These are phyloP conservation scores for Umbelopsis sp. DNA, from an alignment of 192 early-diverging fungal genomes.

Conservation along the genomic window DNA sequence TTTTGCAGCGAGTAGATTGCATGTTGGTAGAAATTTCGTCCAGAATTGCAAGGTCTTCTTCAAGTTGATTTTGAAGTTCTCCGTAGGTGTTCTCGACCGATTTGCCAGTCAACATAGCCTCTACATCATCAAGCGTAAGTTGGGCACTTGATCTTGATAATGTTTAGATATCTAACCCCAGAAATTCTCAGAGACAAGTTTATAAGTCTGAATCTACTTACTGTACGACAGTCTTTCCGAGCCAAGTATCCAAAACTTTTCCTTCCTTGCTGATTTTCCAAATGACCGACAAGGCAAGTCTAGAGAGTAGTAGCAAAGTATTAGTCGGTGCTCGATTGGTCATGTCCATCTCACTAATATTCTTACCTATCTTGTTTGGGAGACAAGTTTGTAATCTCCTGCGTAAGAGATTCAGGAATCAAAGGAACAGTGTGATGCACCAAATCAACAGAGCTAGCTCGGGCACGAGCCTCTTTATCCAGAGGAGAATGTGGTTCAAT, in stretches of 20 bases:
- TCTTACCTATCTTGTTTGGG: slow-evolving; percentile 76
- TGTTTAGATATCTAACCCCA: slow-evolving; percentile 39
- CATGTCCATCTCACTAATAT: neutral
- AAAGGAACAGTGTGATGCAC: slow-evolving; percentile 96
- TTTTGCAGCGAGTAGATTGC: slow-evolving; percentile 69
- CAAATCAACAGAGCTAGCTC: slow-evolving; percentile 93
- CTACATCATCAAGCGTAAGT: slow-evolving; percentile 68
- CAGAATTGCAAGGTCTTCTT: slow-evolving; percentile 27
- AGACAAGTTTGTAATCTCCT: slow-evolving; percentile 91
- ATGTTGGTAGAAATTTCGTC: slow-evolving; percentile 74
- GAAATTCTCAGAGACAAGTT: neutral
- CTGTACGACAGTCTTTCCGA: slow-evolving; percentile 57
- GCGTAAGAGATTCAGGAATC: slow-evolving; percentile 87
- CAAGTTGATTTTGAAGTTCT: slow-evolving; percentile 2
- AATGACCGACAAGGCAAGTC: slow-evolving; percentile 69
- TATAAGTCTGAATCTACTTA: slow-evolving; percentile 16
- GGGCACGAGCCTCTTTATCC: slow-evolving; percentile 89
- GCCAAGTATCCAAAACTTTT: slow-evolving; percentile 75
- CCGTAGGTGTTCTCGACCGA: neutral
- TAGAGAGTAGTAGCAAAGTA: neutral
- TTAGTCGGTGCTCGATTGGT: neutral
- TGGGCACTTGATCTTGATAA: slow-evolving; percentile 75
- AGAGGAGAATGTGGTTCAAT: slow-evolving; percentile 90
- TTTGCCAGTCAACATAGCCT: slow-evolving; percentile 25
- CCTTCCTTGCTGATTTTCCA: slow-evolving; percentile 95